Conservation (phyloP, 1,139 yeast genomes). For the Fermentozyma sake region DNA sequence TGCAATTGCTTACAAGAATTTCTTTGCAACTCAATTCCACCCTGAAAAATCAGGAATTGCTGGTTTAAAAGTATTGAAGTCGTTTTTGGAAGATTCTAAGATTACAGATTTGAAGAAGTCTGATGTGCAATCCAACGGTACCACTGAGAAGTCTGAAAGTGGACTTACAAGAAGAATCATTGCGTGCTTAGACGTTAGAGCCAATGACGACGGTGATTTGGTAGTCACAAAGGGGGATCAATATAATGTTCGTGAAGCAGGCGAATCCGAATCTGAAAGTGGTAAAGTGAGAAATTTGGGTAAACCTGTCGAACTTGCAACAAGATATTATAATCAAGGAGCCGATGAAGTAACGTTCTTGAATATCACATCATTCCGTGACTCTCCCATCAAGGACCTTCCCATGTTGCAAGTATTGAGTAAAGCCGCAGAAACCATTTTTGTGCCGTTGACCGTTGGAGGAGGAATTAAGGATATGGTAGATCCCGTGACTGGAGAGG, state of each 20-base stretch:
- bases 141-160: conserved; percentile 47
- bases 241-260: conserved; percentile 80
- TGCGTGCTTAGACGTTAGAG: conserved; percentile 94
- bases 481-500: conserved; percentile 71
- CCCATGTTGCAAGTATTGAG: conserved; percentile 92
- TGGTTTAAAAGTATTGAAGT: conserved; percentile 70
- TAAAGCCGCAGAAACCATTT: conserved; percentile 80
- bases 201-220: conserved; percentile 89
- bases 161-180: conserved; percentile 88
- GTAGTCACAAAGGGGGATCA: conserved; percentile 98
- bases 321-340: conserved; percentile 84
- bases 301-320: conserved; percentile 91
- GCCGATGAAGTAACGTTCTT: conserved; percentile 95
- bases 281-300: conserved; percentile 81
- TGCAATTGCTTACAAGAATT: conserved; percentile 69
- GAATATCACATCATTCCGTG: conserved; percentile 91
- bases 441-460: conserved; percentile 95
- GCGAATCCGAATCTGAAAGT: conserved; percentile 10
- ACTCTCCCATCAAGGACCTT: conserved; percentile 84
- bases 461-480: conserved; percentile 91
- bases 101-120: conserved; percentile 16
- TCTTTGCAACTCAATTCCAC: conserved; percentile 95
- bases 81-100: conserved; percentile 58
- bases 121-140: conserved; percentile 13
- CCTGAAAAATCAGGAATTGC: conserved; percentile 95